Evolutionary conservation across 768 basidiomycete genomes (phyloP), one percentile per base, ranked within the genome.

Genomic region (Boletus edulis): DNA sequence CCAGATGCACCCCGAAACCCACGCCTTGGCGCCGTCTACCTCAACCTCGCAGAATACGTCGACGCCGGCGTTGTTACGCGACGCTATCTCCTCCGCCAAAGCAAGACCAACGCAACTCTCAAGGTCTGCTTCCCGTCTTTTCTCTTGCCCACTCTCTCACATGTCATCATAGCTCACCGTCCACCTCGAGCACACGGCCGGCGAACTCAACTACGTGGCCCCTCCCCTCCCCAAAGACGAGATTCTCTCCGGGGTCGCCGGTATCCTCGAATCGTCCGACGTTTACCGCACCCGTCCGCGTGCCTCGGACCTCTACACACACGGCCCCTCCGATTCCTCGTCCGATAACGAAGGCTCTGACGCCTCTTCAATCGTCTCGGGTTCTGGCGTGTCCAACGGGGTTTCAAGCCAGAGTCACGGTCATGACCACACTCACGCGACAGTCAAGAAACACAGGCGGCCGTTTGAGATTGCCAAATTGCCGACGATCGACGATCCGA

Each of bases 41-140:
- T 92, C 54, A 86, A 92, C 64, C 76, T 92, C 2, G 84, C 90
- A 0, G 85, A 91, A 63, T 92, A 90, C 61, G 85, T 83, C 14
- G 76, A 79, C 45, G 81, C 72, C 2, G 81, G 81, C 9, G 66
- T 68, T 29, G 78, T 89, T 24, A 82, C 82, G 11, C 76, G 90
- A 17, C 76, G 82, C 7, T 88, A 89, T 68, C 75, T 90, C 8
- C 71, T 91, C 6, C 75, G 81, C 46, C 81, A 88, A 61, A 89
- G 86, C 61, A 89, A 87, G 71, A 89, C 84, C 38, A 92, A 92
- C 60, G 88, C 90, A 1, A 87, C 84, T 7, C 75, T 92, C 46
- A 87, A 87, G 76, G 86, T 87, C 42, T 43, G 44, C 45, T 38
- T 49, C 17, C 3, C 4, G 17, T 10, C 34, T 18, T 8, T 46